Conservation (phyloP, 441 rosid species). For the Erodium trifolium region DNA sequence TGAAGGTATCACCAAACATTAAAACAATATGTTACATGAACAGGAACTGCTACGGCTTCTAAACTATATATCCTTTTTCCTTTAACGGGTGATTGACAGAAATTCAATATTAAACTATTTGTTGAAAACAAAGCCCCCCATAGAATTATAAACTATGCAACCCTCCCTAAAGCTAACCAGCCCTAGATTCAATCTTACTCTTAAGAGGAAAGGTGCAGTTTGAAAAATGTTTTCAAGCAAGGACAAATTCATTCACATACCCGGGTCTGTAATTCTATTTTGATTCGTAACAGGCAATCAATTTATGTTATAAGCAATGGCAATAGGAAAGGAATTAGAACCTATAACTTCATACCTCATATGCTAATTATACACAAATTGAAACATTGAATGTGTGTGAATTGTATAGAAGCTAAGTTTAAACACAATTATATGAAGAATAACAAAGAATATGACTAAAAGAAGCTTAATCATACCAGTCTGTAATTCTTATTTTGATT, state of each 20-base stretch:
- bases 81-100: background rate
- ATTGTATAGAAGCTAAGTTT: background rate
- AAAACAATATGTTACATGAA: background rate
- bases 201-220: background rate
- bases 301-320: background rate
- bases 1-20: background rate
- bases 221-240: background rate
- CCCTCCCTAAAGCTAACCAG: background rate
- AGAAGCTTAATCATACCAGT: slow-evolving; percentile 12
- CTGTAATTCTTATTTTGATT: background rate
- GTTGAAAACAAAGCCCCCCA: background rate
- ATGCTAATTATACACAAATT: background rate
- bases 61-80: background rate
- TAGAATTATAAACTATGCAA: background rate
- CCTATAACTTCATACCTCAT: background rate
- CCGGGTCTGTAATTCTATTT: background rate
- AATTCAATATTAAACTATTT: background rate
- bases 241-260: background rate
- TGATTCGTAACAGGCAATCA: background rate
- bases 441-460: no score
- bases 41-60: background rate
- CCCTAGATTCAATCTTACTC: background rate
- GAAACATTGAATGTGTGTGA: background rate
- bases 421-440: background rate
- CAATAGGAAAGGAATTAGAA: no score